Evolutionary conservation across 129 eudicot species (phyloP), one percentile per base, ranked within the genome.

Genomic region (Chrysanthemum makinoi): DNA sequence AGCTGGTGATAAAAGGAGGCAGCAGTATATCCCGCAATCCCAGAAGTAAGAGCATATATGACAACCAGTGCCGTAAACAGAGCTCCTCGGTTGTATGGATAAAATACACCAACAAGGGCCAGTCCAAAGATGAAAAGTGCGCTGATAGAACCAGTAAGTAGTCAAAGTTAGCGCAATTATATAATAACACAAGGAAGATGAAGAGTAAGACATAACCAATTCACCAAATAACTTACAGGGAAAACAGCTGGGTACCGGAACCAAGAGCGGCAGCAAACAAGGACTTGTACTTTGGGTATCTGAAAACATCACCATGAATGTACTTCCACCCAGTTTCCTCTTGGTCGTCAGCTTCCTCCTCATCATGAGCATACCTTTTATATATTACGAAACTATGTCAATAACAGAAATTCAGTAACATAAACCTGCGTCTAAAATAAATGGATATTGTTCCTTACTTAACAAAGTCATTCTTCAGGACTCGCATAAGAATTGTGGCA

Each of bases 251-350:
- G 65, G 88, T 82, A n/a, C 96, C 91, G 43, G 86, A 80, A 66
- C 96, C 94, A 76, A 90, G 90, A 20, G 94, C 80, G 19, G 96
- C 94, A 26, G 96, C 88, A 72, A 90, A 76, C 64, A 90, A 12
- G 7, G 94, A 87, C 63, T 90, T 84, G 86, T 83, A 81, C 79
- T 87, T 85, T 2, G 96, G 96, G 68, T 64, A 90, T 78, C 96
- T 80, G 75, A 90, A 90, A 44, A 87, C 94, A 81, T 90, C 94
- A 64, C 96, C 96, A 75, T 89, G 96, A 57, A 89, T 86, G 74
- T 86, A 86, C 69, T 89, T 89, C 96, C 96, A 89, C 26, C 96
- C 96, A 43, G 87, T 84, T 83, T 90, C 96, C 80, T 90, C 96
- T 84, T 90, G 96, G 72, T 90, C 94, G 63, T 90, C 96, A 56